phyloP scores from a whole-genome alignment of 1,284 basidiomycete genomes.

The Sanguinoderma infundibulare region DNA sequence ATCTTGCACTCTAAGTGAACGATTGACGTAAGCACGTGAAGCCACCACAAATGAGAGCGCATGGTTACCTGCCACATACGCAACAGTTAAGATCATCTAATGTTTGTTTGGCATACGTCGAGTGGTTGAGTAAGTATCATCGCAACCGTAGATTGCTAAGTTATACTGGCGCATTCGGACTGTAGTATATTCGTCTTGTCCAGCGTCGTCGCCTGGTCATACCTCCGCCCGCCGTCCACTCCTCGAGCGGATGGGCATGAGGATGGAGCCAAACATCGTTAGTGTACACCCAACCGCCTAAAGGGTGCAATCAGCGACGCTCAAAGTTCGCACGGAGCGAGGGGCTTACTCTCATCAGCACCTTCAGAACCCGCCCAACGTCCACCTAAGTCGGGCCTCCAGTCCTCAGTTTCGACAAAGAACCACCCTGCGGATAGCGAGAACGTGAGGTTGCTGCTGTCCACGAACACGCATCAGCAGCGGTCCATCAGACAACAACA shows the following conservation, averaged over 20 bases:
- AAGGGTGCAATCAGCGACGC: background rate
- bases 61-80: too few relatives aligned
- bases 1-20: too few relatives aligned
- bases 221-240: conserved; percentile 45
- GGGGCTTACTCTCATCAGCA: conserved; percentile 50
- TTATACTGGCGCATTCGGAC: conserved; percentile 7
- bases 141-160: too few relatives aligned
- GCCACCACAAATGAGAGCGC: too few relatives aligned
- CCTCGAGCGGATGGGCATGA: conserved; percentile 43
- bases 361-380: conserved; percentile 52
- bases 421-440: conserved; percentile 69
- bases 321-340: background rate
- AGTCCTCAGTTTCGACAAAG: conserved; percentile 76
- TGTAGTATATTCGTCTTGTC: conserved; percentile 66
- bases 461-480: conserved; percentile 22
- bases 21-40: too few relatives aligned
- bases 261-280: conserved; percentile 72
- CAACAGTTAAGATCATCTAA: too few relatives aligned
- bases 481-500: background rate
- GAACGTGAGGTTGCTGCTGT: conserved; percentile 78
- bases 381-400: conserved; percentile 67
- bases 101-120: too few relatives aligned
- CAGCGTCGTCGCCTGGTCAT: conserved; percentile 70
- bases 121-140: background rate
- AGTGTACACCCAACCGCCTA: conserved; percentile 80